Base-by-base conservation (phyloP, 176 grass and related monocot species). In the Hyparrhenia diplandra region DNA sequence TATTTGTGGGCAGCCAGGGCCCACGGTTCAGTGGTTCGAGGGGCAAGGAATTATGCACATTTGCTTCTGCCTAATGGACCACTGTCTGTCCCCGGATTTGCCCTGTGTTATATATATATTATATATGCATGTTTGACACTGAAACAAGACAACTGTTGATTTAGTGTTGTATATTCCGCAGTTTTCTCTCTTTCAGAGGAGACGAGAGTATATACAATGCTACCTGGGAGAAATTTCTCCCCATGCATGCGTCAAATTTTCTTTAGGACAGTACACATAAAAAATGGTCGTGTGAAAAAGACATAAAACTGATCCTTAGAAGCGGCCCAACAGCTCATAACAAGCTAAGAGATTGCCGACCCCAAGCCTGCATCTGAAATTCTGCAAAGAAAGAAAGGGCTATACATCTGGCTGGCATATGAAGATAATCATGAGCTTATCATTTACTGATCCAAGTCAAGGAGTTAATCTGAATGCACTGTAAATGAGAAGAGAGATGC, bases 1-100 rank as follows among this genome's bases (percentile, higher is more conserved):
- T 77, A 85, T 89, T 77, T 71, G 71, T 37, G 73, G 71, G 82
- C 71, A 46, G 21, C 11, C 18, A 49, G 77, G 87, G 36, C 57
- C 76, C 82, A 57, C n/a, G 77, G 64, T 54, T 82, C 83, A 82
- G 71, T 67, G 29, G 83, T 89, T 89, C 59, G 5, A 89, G 83
- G 37, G 66, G 83, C 83, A 81, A 12, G 21, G 77, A 58, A 66
- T 64, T 77, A 77, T 85, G 87, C 78, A 85, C 34, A 52, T 66
- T 89, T 57, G 52, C 24, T 71, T 57, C 82, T 89, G 78, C 77
- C 37, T 25, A 14, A 27, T 85, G 77, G 87, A 81, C 82, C 87
- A 67, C 52, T 88, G 82, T 75, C 61, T 80, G 67, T 78, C 85
- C 72, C 78, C 59, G 12, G 24, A 4, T 10, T n/a, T 20, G 49